A percentile compares a stretch with the other conserved stretches of the same genome.
These are phyloP conservation scores for Cystobasidium tubakii DNA, from an alignment of 768 basidiomycete species.

Conservation along the genomic window DNA sequence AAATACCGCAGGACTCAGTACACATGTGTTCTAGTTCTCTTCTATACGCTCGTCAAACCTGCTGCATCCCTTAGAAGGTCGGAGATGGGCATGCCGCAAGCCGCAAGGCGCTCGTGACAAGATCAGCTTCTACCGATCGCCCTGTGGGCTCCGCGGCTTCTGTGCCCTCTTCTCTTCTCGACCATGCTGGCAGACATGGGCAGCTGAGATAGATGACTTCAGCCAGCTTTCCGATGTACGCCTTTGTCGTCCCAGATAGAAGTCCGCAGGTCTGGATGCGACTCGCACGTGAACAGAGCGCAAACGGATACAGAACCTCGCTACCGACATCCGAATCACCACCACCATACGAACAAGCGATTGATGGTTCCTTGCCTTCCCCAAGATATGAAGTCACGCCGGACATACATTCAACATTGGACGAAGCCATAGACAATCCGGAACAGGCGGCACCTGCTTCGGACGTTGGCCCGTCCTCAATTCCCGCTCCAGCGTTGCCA, in stretches of 20 bases:
- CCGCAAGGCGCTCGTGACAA: too few species aligned
- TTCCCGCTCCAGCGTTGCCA: neutral
- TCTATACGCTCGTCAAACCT: too few species aligned
- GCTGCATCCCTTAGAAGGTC: too few species aligned
- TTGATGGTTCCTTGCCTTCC: neutral
- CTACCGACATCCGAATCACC: conserved; percentile 1
- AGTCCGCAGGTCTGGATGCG: conserved; percentile 3
- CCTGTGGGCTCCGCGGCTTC: neutral
- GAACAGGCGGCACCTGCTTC: neutral
- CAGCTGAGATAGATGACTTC: neutral
- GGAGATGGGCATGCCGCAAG: too few species aligned
- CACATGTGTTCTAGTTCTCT: too few species aligned
- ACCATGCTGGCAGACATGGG: neutral
- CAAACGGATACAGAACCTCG: neutral
- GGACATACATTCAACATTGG: neutral
- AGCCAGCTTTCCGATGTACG: neutral
- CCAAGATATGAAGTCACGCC: neutral
- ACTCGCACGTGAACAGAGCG: neutral
- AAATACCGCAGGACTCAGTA: too few species aligned
- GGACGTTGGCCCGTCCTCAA: neutral
- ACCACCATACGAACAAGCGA: neutral
- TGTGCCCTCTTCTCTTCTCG: neutral
- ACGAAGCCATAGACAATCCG: neutral
- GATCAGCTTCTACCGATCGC: neutral
- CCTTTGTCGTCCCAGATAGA: neutral